phyloP scores from a whole-genome alignment of 2,329 filamentous ascomycete genomes.

The Penicillium polonicum region DNA sequence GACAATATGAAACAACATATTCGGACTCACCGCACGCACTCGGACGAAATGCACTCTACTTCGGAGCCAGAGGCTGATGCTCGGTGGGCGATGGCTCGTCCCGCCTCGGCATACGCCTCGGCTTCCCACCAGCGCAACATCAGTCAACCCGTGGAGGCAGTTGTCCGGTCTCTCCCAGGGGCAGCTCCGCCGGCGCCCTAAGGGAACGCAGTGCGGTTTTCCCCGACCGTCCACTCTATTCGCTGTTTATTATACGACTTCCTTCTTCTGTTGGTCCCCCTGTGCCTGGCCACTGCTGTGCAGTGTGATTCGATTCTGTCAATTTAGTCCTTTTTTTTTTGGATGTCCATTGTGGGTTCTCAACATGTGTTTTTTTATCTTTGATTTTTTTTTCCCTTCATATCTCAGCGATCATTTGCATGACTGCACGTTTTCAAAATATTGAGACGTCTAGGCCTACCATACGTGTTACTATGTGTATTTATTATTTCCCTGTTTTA shows the following conservation, averaged over 20 bases:
- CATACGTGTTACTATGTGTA: constrained; percentile 5
- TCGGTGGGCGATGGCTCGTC: constrained; percentile 16
- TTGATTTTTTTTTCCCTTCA: background rate
- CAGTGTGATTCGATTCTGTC: constrained; percentile 9
- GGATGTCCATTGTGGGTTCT: background rate
- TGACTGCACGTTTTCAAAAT: background rate
- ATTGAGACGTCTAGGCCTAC: constrained; percentile 2
- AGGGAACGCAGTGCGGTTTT: background rate
- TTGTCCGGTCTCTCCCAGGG: constrained; percentile 7
- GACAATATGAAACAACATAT: constrained; percentile 71
- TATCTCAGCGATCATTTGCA: constrained; percentile 9
- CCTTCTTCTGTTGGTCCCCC: background rate
- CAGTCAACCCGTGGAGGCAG: constrained; percentile 17
- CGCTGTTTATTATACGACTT: background rate
- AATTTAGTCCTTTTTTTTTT: constrained; percentile 1
- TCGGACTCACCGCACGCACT: constrained; percentile 54
- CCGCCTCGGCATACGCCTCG: constrained; percentile 14
- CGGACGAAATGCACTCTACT: constrained; percentile 32
- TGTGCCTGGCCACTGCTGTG: constrained; percentile 11
- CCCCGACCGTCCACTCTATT: background rate
- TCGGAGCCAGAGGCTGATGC: constrained; percentile 20
- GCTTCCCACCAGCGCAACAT: constrained; percentile 17
- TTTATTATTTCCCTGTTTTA: constrained; percentile 14
- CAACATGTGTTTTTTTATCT: background rate
- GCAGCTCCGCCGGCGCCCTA: constrained; percentile 6